These are phyloP conservation scores for Zalerion maritima DNA, from an alignment of 495 filamentous ascomycete genomes.

Conservation along the genomic window DNA sequence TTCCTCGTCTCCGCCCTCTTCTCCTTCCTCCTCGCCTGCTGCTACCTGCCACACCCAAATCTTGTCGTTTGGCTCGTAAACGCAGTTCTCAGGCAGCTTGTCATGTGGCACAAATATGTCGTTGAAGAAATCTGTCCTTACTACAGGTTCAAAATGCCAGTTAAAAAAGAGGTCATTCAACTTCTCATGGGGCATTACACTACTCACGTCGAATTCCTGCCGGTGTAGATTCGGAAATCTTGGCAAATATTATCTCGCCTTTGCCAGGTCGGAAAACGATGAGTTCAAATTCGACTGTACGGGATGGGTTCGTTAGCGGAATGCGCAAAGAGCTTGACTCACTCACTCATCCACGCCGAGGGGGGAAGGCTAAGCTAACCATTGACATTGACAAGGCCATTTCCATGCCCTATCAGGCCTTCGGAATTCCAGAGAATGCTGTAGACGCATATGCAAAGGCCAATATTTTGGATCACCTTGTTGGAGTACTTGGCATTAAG, in stretches of 20 bases:
- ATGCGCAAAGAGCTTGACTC: too few species aligned
- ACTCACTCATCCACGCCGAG: too few species aligned
- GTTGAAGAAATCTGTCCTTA: constrained; percentile 77
- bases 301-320: too few species aligned
- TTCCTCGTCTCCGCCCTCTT: too few species aligned
- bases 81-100: constrained; percentile 53
- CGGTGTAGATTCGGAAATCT: constrained; percentile 54
- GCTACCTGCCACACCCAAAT: constrained; percentile 70
- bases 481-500: constrained; percentile 95
- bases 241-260: constrained; percentile 71
- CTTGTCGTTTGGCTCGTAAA: constrained; percentile 57
- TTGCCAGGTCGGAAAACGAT: constrained; percentile 94
- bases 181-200: too few species aligned
- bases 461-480: constrained; percentile 63
- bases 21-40: too few species aligned
- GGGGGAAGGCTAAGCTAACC: constrained; percentile 32
- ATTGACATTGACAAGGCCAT: constrained; percentile 81
- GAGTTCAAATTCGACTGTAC: constrained; percentile 75
- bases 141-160: too few species aligned
- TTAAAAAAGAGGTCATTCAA: too few species aligned
- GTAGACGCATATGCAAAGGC: constrained; percentile 82
- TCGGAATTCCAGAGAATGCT: constrained; percentile 78
- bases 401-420: constrained; percentile 81
- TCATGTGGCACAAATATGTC: constrained; percentile 67
- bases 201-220: constrained; percentile 61